These are phyloP conservation scores for Castanea sativa DNA, from an alignment of 306 rosid species.

Conservation along the genomic window DNA sequence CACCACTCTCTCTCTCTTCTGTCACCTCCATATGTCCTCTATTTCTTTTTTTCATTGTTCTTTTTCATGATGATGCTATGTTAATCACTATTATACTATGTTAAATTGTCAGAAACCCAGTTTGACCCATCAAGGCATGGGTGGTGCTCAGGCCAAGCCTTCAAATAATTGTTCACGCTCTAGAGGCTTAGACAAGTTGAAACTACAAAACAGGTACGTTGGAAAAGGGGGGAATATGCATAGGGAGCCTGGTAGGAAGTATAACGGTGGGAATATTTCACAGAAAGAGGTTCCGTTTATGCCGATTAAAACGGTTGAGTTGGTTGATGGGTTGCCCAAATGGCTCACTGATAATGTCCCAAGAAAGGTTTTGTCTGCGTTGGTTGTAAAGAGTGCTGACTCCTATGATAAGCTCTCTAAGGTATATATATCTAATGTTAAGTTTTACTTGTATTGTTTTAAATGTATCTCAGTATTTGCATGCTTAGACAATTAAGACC, in stretches of 20 bases:
- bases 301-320: conserved; percentile 32
- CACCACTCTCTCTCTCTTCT: background rate
- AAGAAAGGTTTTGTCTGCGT: conserved; percentile 39
- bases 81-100: background rate
- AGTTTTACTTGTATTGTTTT: background rate
- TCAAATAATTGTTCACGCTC: conserved; percentile 8
- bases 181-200: conserved; percentile 43
- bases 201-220: conserved; percentile 57
- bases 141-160: conserved; percentile 70
- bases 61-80: background rate
- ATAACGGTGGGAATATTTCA: conserved; percentile 19
- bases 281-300: conserved; percentile 32
- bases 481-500: too few relatives aligned
- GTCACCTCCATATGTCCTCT: background rate
- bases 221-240: conserved; percentile 23
- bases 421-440: conserved; percentile 28
- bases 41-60: background rate
- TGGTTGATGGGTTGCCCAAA: conserved; percentile 49
- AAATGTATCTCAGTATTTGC: too few relatives aligned
- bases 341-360: conserved; percentile 59
- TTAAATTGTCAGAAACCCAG: background rate
- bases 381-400: conserved; percentile 80
- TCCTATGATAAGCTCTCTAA: conserved; percentile 72
- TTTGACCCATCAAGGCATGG: conserved; percentile 42
- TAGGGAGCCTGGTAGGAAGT: conserved; percentile 3